These are phyloP conservation scores for Lichina pygmaea DNA, from an alignment of 495 filamentous ascomycete genomes.

Conservation along the genomic window DNA sequence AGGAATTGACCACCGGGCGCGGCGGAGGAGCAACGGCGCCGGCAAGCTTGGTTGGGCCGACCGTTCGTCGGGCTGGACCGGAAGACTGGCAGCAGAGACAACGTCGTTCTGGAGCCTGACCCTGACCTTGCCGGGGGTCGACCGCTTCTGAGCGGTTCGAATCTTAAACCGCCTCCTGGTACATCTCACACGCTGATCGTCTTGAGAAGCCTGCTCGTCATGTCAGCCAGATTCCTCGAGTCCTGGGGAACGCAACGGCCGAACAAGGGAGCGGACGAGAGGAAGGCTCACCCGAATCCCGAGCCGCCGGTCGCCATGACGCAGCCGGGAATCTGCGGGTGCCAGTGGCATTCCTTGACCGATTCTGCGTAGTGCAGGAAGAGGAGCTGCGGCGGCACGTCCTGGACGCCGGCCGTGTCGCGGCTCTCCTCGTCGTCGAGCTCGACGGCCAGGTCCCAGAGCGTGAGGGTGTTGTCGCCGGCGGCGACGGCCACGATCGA, in stretches of 20 bases:
- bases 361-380: constrained; percentile 91
- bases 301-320: constrained; percentile 71
- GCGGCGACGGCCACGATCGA: constrained; percentile 78
- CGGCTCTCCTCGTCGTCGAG: constrained; percentile 87
- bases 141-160: too few species aligned
- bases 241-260: background rate
- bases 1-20: too few species aligned
- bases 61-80: too few species aligned
- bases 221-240: background rate
- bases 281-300: constrained; percentile 38
- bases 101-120: too few species aligned
- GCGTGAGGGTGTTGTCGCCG: constrained; percentile 76
- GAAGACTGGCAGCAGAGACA: too few species aligned
- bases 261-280: background rate
- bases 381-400: constrained; percentile 78
- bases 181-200: constrained; percentile 1
- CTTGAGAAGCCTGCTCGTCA: constrained; percentile 1
- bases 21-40: too few species aligned
- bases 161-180: too few species aligned
- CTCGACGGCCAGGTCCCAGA: constrained; percentile 95
- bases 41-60: too few species aligned
- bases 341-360: constrained; percentile 92
- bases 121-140: too few species aligned
- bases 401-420: constrained; percentile 61
- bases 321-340: constrained; percentile 80